Base-by-base conservation (phyloP, 2,329 filamentous ascomycete species). In the Arthrobotrys pseudoclavata region DNA sequence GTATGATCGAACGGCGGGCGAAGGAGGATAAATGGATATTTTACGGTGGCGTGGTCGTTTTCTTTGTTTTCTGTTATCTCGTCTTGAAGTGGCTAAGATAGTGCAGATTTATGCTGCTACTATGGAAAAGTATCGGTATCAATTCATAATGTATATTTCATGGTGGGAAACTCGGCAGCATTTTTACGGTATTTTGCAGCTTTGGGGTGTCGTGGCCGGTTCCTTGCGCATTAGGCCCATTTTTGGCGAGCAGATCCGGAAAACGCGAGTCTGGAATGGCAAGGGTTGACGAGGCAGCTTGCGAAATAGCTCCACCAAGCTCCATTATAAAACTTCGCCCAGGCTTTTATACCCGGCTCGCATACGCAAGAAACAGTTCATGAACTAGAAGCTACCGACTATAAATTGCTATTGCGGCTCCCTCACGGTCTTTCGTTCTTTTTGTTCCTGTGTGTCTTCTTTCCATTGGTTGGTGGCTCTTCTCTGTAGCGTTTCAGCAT, bases 11-110 rank as follows among this genome's bases (percentile, higher is more conserved):
- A 85, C 86, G 96, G 81, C 87, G 96, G 79, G 94, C 96, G 62
- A 92, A 90, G 84, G 92, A 98, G 86, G 96, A 99, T 84, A 98
- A 97, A 85, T 98, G 94, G 94, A 97, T 99, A 40, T 99, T 99
- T 84, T 92, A 92, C 87, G 91, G 86, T 0, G 94, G 96, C 0
- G 93, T 95, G 1, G 84, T 96, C 4, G 84, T 96, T 40, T 99
- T 99, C 84, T 92, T 98, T 82, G 83, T 88, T 42, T 99, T 99
- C 83, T 97, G 95, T 84, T 98, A 93, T 90, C 85, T 96, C 79
- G 94, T 97, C 69, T 83, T 99, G 82, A 92, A 94, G 84, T 98
- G 89, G 83, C 84, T 99, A 84, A 86, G 92, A 83, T 95, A 84
- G 87, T 4, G 20, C 6, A 42, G 5, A 3, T 18, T 3, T 37